Percentiles rank a stretch among this genome's conserved stretches.
phyloP scores from a whole-genome alignment of 441 rosid genomes.

The Populus hybrid region DNA sequence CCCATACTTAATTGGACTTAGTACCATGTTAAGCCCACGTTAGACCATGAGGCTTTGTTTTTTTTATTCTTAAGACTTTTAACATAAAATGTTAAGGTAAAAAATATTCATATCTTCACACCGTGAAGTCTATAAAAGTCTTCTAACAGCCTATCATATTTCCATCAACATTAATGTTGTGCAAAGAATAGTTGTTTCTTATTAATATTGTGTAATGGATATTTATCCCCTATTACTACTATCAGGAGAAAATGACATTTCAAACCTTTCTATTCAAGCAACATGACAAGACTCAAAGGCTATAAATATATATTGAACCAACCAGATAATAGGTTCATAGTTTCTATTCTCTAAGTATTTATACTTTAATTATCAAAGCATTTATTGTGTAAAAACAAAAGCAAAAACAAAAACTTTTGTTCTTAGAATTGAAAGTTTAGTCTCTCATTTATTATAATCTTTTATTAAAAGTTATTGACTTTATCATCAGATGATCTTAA shows the following conservation, averaged over 20 bases:
- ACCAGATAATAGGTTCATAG: background rate
- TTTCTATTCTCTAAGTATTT: background rate
- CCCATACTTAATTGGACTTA: background rate
- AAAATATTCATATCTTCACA: background rate
- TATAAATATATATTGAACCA: background rate
- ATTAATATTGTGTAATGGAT: no score
- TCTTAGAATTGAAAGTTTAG: no score
- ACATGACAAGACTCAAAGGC: background rate
- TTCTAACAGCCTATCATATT: rapidly evolving
- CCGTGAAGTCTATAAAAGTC: background rate
- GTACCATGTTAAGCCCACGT: background rate
- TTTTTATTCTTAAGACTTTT: background rate
- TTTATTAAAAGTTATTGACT: no score
- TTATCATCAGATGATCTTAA: background rate
- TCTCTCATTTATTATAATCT: background rate
- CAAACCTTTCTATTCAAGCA: background rate
- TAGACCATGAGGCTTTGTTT: background rate
- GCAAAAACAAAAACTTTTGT: background rate
- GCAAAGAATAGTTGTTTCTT: no score
- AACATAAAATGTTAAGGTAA: background rate
- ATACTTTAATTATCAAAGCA: no score
- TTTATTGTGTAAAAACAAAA: no score
- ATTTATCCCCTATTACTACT: background rate
- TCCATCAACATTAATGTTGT: no score
- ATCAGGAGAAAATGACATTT: background rate